Evolutionary conservation across 202 grass and related monocot genomes (phyloP), one percentile per base, ranked within the genome.

Genomic region (Musa balbisiana): DNA sequence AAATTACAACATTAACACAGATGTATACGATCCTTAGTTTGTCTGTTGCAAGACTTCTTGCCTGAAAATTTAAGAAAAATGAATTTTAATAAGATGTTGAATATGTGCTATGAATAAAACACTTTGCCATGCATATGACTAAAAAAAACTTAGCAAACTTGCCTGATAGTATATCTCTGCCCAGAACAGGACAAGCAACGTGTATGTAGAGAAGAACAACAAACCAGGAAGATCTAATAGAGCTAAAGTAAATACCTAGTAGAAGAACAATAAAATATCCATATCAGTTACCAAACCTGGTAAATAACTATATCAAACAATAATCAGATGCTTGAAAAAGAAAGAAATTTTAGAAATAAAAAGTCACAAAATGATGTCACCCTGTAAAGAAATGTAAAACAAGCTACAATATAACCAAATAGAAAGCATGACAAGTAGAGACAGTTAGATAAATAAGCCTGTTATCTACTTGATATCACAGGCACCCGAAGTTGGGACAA

Each of bases 81-180:
- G 29, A 55, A 68, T 27, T 64, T 56, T 53, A 51, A 77, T 21
- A 68, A 33, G 77, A 76, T 52, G 33, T 3, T 25, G 17, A 8
- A 13, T 0, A 1, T 20, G 16, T 33, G 64, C 11, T 84, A 63
- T 54, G 10, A 79, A 50, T 23, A 84, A 49, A 74, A 78, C 56
- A 33, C 21, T 49, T 17, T 43, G 24, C 0, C 8, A 73, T 33
- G 63, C 21, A 51, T n/a, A 49, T 56, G 19, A 65, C 2, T 27
- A 27, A 2, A 2, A 79, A 19, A 33, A 67, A 21, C 16, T 67
- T 0, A 60, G 56, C 19, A 27, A 72, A 24, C 62, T 80, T 54
- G 13, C 94, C 87, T 98, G 94, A 83, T 93, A 85, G 79, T 98
- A 98, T 78, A 98, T 98, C 82, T 98, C 94, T 79, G 94, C 94